phyloP scores from a whole-genome alignment of 257 asterid species.

The Solanum lycopersicoides region DNA sequence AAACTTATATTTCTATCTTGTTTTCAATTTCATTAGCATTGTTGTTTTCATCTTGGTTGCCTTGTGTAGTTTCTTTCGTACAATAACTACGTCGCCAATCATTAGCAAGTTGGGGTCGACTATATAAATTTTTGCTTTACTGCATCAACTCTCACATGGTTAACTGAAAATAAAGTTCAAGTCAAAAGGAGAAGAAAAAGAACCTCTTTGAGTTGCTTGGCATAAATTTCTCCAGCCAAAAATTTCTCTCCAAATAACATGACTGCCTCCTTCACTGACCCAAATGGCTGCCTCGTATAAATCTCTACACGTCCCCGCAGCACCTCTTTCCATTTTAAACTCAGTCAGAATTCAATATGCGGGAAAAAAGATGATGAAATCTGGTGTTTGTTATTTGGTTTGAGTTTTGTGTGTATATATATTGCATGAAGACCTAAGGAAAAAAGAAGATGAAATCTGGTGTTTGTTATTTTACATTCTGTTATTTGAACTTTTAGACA shows the following conservation, averaged over 20 bases:
- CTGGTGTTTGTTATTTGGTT: not conserved
- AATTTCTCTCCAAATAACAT: constrained; percentile 67
- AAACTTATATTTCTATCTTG: not conserved
- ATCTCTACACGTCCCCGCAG: constrained; percentile 80
- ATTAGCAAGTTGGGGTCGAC: not conserved
- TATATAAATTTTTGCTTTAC: not conserved
- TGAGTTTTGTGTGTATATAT: not conserved
- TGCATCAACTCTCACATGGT: not conserved
- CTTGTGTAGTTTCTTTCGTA: not conserved
- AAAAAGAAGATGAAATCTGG: not conserved
- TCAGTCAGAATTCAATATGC: not conserved
- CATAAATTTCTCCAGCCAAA: constrained; percentile 61
- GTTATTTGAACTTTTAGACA: constrained; percentile 18
- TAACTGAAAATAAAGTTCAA: not conserved
- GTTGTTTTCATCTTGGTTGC: not conserved
- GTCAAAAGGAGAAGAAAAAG: not conserved
- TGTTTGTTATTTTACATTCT: not conserved
- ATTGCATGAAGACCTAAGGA: not conserved
- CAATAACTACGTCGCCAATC: not conserved
- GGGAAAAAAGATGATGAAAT: not conserved
- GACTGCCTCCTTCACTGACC: constrained; percentile 75
- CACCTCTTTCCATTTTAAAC: constrained; percentile 32
- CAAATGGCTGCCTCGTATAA: constrained; percentile 64
- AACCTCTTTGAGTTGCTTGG: constrained; percentile 53
- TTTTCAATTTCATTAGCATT: not conserved